Evolutionary conservation across 345 rosid genomes (phyloP).

Genomic region (Cardiospermum halicacabum): DNA sequence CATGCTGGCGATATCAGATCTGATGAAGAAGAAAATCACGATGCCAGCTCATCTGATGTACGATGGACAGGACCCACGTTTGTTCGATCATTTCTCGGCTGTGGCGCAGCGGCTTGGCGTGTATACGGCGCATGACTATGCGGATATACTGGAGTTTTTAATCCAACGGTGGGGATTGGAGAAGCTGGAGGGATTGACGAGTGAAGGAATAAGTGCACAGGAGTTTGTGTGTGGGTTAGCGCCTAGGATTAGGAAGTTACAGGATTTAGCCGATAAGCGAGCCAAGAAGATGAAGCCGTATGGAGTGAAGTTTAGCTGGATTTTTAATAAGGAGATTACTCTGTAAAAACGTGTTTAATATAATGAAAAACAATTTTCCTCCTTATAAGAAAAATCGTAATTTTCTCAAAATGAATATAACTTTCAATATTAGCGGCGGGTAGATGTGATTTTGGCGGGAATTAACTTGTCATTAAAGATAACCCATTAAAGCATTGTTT

Average conservation of each 20-base stretch:
- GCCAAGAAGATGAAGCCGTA: constrained; percentile 41
- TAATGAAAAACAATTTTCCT: neutral
- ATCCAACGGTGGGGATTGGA: constrained; percentile 59
- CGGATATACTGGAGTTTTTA: constrained; percentile 58
- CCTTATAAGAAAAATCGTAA: too few relatives aligned
- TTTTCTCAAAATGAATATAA: too few relatives aligned
- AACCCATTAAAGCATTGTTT: too few relatives aligned
- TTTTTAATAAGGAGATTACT: constrained; percentile 43
- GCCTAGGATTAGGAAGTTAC: constrained; percentile 51
- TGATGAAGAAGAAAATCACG: constrained; percentile 61
- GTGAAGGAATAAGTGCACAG: constrained; percentile 53
- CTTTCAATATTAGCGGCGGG: too few relatives aligned
- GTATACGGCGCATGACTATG: constrained; percentile 67
- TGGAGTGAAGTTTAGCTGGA: constrained; percentile 55
- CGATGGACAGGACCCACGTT: constrained; percentile 50
- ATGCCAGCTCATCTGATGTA: constrained; percentile 75
- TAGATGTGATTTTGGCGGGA: too few relatives aligned
- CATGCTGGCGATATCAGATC: constrained; percentile 43
- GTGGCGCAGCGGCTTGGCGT: constrained; percentile 67
- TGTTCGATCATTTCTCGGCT: constrained; percentile 55
- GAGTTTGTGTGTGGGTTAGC: constrained; percentile 55
- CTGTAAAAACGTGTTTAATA: neutral
- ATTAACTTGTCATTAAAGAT: too few relatives aligned
- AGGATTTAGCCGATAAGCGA: constrained; percentile 57
- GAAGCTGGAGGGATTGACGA: constrained; percentile 52